A percentile compares a stretch with the other conserved stretches of the same genome.
Conservation (phyloP, 768 basidiomycete genomes). For the Fistulinella prunicolor region DNA sequence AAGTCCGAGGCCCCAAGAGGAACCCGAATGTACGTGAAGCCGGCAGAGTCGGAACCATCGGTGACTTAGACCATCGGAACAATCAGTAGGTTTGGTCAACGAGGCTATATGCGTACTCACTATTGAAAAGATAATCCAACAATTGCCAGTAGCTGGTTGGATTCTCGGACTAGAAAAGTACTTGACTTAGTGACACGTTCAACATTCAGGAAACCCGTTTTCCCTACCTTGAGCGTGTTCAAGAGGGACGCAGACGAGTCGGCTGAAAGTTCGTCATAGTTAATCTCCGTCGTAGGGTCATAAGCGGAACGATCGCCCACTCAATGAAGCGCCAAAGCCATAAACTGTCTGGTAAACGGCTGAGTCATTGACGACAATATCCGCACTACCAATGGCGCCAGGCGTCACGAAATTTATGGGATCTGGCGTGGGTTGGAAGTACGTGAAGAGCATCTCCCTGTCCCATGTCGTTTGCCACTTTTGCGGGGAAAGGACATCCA, state of each 20-base stretch:
- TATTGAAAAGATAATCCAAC: constrained; percentile 55
- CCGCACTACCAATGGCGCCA: constrained; percentile 53
- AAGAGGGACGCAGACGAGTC: constrained; percentile 67
- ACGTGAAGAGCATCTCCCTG: constrained; percentile 28
- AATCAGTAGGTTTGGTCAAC: not conserved
- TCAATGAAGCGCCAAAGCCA: constrained; percentile 67
- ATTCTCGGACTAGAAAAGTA: constrained; percentile 43
- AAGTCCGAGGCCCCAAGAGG: constrained; percentile 76
- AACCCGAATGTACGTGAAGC: constrained; percentile 65
- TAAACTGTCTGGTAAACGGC: constrained; percentile 57
- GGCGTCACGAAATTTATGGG: constrained; percentile 39
- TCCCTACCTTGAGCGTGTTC: constrained; percentile 59
- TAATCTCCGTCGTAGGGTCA: not conserved
- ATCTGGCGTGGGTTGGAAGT: constrained; percentile 28
- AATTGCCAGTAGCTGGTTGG: constrained; percentile 56
- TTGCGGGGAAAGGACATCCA: not conserved
- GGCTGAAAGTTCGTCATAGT: constrained; percentile 40
- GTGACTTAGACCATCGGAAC: constrained; percentile 36
- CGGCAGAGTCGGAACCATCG: constrained; percentile 60
- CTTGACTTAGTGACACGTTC: constrained; percentile 2
- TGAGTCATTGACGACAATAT: constrained; percentile 59
- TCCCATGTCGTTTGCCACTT: constrained; percentile 57
- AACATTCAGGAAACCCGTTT: not conserved
- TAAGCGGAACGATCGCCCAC: constrained; percentile 34
- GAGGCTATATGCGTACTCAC: constrained; percentile 10